Percentiles rank a stretch among this genome's conserved stretches.
Conservation (phyloP, 2,329 filamentous ascomycete genomes). For the Chrysosporium queenslandicum region DNA sequence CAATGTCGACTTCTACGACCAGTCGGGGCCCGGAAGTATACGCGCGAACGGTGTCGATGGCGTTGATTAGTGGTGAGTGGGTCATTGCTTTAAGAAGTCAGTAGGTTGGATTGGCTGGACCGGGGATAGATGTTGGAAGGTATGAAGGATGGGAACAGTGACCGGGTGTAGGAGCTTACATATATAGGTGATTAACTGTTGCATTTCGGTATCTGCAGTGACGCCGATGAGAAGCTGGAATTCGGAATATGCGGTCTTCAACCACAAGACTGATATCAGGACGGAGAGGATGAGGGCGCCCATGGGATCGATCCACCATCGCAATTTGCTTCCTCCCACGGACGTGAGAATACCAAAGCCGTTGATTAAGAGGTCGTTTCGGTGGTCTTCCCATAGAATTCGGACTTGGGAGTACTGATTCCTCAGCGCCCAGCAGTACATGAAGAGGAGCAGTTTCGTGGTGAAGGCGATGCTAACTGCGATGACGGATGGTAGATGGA, state of each 20-base stretch:
- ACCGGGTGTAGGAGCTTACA: constrained; percentile 9
- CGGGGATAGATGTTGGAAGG: neutral
- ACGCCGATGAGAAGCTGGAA: constrained; percentile 88
- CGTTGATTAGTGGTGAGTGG: constrained; percentile 67
- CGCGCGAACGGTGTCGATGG: constrained; percentile 89
- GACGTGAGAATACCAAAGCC: constrained; percentile 84
- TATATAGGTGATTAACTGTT: constrained; percentile 93
- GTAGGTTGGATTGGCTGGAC: neutral
- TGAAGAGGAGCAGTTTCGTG: constrained; percentile 73
- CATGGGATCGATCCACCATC: constrained; percentile 91
- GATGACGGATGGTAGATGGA: constrained; percentile 74
- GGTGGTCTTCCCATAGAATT: constrained; percentile 93
- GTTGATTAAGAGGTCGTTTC: constrained; percentile 96
- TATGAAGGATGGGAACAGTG: too few species aligned
- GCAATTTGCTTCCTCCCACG: constrained; percentile 77
- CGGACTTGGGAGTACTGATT: constrained; percentile 85
- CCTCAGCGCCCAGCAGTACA: constrained; percentile 86
- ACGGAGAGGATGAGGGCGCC: constrained; percentile 76
- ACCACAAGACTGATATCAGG: constrained; percentile 71
- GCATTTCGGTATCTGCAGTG: constrained; percentile 69
- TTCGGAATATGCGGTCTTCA: constrained; percentile 74
- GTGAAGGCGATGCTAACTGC: constrained; percentile 73
- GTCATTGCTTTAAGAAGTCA: constrained; percentile 51
- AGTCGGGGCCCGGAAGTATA: constrained; percentile 83
- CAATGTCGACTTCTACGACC: constrained; percentile 91